Base-by-base conservation (phyloP, 2,329 filamentous ascomycete species). In the Nannizziopsis barbatae region DNA sequence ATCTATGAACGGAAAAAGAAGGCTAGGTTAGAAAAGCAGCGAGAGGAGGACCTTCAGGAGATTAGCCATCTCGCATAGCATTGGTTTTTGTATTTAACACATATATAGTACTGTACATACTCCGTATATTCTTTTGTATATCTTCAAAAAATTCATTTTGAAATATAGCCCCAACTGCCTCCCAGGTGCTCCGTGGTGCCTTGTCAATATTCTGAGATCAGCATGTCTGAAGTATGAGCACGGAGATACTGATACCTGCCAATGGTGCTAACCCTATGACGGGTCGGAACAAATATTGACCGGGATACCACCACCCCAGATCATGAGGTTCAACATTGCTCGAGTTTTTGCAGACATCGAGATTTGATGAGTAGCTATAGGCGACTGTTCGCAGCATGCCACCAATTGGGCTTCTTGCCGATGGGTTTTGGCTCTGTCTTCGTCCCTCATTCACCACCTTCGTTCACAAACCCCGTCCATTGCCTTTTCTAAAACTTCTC, bases 1-100 rank as follows among this genome's bases (percentile, higher is more conserved):
- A 87, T 98, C 1, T 98, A 95, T 65, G 86, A 95, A 73, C 75
- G 92, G 52, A 95, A 95, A 74, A 92, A 83, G 70, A 78, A 74
- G 62, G 59, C 71, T 51, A 73, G 88, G 12, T 66, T 63, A 44
- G 73, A 77, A 55, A 61, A 58, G 46, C 62, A 57, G 49, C 18
- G 39, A 20, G 46, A 52, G 36, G 32, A 30, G 27, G 52, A 52
- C 5, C 42, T 44, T 14, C 46, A 12, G 6, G 46, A 36, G 4
- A 40, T 49, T 1, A 49, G 20, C 14, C 46, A 44, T 17, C 27
- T 49, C 22, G 32, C 35, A 8, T 49, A 49, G 17, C 17, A 7
- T 18, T 31, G 43, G 14, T 37, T 20, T 31, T 37, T 37, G 9
- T 37, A 3, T n/a, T 37, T 3, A 17, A 15, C 17, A 8, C 17